Evolutionary conservation across 768 basidiomycete genomes (phyloP), one percentile per base, ranked within the genome.

Genomic region (Boletus rubescentipes): DNA sequence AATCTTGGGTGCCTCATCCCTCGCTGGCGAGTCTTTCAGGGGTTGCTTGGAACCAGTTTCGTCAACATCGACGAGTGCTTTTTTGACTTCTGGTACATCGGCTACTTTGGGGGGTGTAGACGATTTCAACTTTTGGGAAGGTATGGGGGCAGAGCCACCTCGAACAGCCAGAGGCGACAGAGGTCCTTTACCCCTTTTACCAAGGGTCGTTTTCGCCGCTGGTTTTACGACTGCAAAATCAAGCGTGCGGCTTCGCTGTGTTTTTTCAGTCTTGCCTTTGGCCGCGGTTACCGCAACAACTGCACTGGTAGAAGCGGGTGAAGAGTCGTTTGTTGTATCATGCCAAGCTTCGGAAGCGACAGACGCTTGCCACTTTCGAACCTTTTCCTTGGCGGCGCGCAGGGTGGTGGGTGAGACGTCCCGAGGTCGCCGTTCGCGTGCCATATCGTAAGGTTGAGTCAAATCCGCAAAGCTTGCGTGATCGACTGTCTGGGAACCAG

Each of bases 191-290:
- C 32, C 51, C 50, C 38, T 61, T 54, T 75, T 77, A 6, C 47
- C 59, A 15, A 56, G 35, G 18, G 60, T 46, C 15, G 44, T 62
- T 40, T 61, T 57, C 29, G 62, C 70, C 23, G 59, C 46, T 6
- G 72, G 70, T 53, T 82, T 82, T 39, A 75, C 67, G 20, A 80
- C 79, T 8, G 72, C 65, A 51, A 82, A 82, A 3, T 68, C 70
- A 18, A 81, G 67, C 1, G 77, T 68, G 20, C 55, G 54, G 14
- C 38, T 58, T 15, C 58, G 61, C 44, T 67, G 61, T 20, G 34
- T 49, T 21, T 12, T 40, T 38, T 50, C 38, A 26, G 64, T 47
- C 34, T 64, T 65, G 29, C 64, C 54, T 51, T 70, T 63, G 61
- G 29, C 29, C 12, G 34, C 12, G 0, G 29, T 9, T n/a, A 18